Base-by-base conservation (phyloP, 805 yeast species). In the Kluyveromyces lactis region DNA sequence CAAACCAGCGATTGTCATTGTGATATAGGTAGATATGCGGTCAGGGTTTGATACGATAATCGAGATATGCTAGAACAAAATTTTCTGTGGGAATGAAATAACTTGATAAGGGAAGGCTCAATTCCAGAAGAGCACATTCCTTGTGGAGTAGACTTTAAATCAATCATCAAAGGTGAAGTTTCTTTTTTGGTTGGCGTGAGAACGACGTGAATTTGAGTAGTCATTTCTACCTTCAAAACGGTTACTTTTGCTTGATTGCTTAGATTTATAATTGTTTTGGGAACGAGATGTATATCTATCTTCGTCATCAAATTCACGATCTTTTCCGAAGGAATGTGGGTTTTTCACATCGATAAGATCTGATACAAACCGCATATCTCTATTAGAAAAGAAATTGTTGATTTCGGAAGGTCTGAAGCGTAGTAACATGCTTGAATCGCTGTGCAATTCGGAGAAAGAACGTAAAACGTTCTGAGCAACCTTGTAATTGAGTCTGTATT, bases 401-500 rank as follows among this genome's bases (percentile, higher is more conserved):
- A 34, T 8, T 26, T 34, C 37, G 3, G 19, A 10, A 8, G 18
- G 37, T 4, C 21, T 34, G 21, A 34, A 34, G 8, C 50, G 52
- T 15, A 59, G 43, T 38, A 52, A 54, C 10, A 33, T 31, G 4
- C 44, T 44, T 12, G 56, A 48, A 10, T 59, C 56, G 15, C 45
- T 46, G 16, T 50, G 33, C 31, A 56, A 33, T 4, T 40, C 27
- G 28, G 61, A 59, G 38, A 47, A 58, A 15, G 60, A 26, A 3
- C 31, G 36, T 1, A 62, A 53, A 7, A 57, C 39, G 26, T 51
- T 51, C 3, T 51, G 49, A 19, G 51, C 40, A 5, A 56, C 29
- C 4, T 32, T 35, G 19, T 42, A 43, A 39, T 60, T 49, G 29
- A 69, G 49, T 18, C 57, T 55, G 41, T 64, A 61, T 39, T 54